Evolutionary conservation across 768 basidiomycete species (phyloP).

Genomic region (Clavaria fumosa): DNA sequence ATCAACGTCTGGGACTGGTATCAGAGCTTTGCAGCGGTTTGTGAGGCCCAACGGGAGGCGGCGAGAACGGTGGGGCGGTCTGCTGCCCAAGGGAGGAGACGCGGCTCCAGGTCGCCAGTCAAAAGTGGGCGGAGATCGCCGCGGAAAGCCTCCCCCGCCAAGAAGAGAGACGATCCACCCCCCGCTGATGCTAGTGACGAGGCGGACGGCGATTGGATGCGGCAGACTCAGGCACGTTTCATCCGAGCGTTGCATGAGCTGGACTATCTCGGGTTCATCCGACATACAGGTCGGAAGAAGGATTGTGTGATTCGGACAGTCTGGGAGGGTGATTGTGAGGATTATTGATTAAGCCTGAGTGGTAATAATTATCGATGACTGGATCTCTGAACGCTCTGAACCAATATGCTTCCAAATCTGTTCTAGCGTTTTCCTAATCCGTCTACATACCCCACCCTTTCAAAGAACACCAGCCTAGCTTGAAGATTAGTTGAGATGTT

Average conservation of each 20-base stretch:
- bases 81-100: neutral
- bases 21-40: slow-evolving; percentile 51
- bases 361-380: too few relatives aligned
- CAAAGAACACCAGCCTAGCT: too few relatives aligned
- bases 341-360: too few relatives aligned
- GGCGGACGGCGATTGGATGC: slow-evolving; percentile 35
- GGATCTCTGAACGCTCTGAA: too few relatives aligned
- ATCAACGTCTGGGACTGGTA: slow-evolving; percentile 87
- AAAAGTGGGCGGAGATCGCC: slow-evolving; percentile 3
- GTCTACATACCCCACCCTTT: too few relatives aligned
- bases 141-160: slow-evolving; percentile 15
- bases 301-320: slow-evolving; percentile 62
- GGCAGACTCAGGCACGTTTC: slow-evolving; percentile 64
- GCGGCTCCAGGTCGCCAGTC: neutral
- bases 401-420: too few relatives aligned
- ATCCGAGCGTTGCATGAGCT: slow-evolving; percentile 69
- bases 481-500: too few relatives aligned
- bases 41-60: slow-evolving; percentile 30
- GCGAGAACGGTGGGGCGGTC: slow-evolving; percentile 8
- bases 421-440: too few relatives aligned
- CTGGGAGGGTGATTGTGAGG: slow-evolving; percentile 37
- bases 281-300: slow-evolving; percentile 61
- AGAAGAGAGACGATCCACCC: slow-evolving; percentile 14
- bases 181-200: slow-evolving; percentile 18
- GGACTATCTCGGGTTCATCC: slow-evolving; percentile 66